Evolutionary conservation across 768 basidiomycete genomes (phyloP), one percentile per base, ranked within the genome.

Genomic region (Termitomyces titanicus): DNA sequence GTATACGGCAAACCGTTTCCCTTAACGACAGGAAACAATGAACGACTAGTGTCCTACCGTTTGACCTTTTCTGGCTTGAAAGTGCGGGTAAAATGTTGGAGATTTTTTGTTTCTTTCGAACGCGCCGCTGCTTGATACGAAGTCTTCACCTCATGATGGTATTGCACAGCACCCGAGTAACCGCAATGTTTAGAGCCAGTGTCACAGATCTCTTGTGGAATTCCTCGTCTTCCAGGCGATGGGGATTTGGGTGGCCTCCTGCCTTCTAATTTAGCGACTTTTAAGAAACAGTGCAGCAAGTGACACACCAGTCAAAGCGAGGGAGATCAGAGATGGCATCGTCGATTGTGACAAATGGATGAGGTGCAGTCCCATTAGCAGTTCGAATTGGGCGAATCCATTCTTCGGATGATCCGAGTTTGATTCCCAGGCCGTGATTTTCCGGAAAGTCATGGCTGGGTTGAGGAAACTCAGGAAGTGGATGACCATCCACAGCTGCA

Each of bases 321-420:
- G 81, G 83, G 9, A 93, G 72, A 64, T 93, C 91, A 3, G 77
- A 72, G 47, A 92, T 89, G 1, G 90, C 88, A 64, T 91, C 89
- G 20, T 80, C 78, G 39, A 91, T 78, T 0, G 82, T 80, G 20
- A 91, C 81, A 59, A 73, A 73, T 8, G 70, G 72, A 64, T 85
- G 82, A 0, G 80, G 79, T 1, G 84, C 84, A 2, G 74, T 76
- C 0, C 89, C 88, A 20, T 61, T 55, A 3, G 68, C 63, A 0
- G 76, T 73, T 12, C 70, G 71, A 17, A 88, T 78, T 0, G 83
- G 80, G 3, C 59, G 62, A 25, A 84, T 67, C 25, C 25, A 17
- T 11, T 70, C 61, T 1, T 71, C 76, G 3, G 48, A 51, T 9
- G 44, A 31, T 75, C 74, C 3, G 79, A 85, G 67, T 44, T 74